phyloP scores from a whole-genome alignment of 1,284 basidiomycete genomes.

The Peniophora sp. region DNA sequence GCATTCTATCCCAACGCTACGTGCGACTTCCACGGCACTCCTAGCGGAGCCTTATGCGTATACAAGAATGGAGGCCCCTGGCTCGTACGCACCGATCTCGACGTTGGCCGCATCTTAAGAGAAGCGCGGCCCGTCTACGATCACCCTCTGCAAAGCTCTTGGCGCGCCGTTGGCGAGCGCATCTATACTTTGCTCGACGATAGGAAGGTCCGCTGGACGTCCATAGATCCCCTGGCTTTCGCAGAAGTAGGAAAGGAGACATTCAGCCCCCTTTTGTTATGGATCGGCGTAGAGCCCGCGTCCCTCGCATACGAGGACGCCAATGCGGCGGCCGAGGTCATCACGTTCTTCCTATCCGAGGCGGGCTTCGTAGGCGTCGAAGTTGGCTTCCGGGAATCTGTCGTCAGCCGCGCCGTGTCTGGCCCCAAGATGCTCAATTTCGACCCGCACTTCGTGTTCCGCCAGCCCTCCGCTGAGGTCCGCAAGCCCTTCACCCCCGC shows the following conservation, averaged over 20 bases:
- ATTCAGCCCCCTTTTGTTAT: slow-evolving; percentile 10
- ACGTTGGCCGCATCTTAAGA: slow-evolving; percentile 5
- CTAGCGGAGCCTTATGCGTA: slow-evolving; percentile 8
- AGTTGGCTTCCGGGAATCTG: slow-evolving; percentile 18
- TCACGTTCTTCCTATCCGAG: slow-evolving; percentile 8
- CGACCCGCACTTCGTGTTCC: slow-evolving; percentile 12
- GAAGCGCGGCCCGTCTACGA: slow-evolving; percentile 6
- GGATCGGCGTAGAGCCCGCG: slow-evolving; percentile 10
- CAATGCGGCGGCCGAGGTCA: slow-evolving; percentile 1
- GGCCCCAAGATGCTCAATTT: slow-evolving; percentile 21
- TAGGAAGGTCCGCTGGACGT: slow-evolving; percentile 9
- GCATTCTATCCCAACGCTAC: slow-evolving; percentile 3
- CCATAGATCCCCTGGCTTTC: slow-evolving; percentile 13
- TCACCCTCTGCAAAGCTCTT: slow-evolving; percentile 4
- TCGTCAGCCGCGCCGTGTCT: slow-evolving; percentile 9
- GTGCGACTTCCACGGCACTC: slow-evolving; percentile 6
- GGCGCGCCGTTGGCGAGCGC: neutral
- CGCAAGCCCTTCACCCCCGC: slow-evolving; percentile 25
- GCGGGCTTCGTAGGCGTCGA: slow-evolving; percentile 17
- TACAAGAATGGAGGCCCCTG: slow-evolving; percentile 6
- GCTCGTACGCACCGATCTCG: slow-evolving; percentile 5
- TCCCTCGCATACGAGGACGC: slow-evolving; percentile 11
- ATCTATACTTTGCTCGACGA: slow-evolving; percentile 1
- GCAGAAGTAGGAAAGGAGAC: slow-evolving; percentile 7
- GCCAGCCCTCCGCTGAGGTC: slow-evolving; percentile 17